Percentiles rank a stretch among this genome's conserved stretches.
phyloP scores from a whole-genome alignment of 306 rosid species.

The Malus asiatica region DNA sequence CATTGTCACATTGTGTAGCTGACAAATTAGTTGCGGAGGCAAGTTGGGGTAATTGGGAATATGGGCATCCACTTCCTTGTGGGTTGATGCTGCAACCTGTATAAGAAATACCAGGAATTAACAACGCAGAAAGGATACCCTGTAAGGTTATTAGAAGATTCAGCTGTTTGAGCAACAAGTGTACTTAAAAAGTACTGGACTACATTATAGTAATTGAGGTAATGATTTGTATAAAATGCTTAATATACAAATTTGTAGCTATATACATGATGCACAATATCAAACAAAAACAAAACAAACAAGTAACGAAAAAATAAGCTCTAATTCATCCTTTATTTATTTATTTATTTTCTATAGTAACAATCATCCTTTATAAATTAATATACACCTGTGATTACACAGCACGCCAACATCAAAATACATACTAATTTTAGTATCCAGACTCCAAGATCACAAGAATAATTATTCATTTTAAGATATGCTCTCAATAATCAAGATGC shows the following conservation, averaged over 20 bases:
- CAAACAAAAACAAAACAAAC: neutral
- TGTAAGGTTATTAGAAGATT: neutral
- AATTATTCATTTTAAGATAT: neutral
- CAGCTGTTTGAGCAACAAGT: neutral
- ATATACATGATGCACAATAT: neutral
- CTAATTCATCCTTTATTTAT: neutral
- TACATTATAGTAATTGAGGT: neutral
- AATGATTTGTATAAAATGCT: neutral
- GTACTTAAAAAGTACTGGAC: neutral
- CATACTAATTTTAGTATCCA: neutral
- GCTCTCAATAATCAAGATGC: neutral
- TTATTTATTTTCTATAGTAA: neutral
- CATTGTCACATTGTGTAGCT: conserved; percentile 74
- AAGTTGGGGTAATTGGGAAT: conserved; percentile 67
- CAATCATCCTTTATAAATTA: neutral
- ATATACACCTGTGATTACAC: neutral
- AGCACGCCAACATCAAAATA: neutral
- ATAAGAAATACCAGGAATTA: conserved; percentile 5
- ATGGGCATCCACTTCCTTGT: conserved; percentile 65
- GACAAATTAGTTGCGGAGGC: conserved; percentile 60
- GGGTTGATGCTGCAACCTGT: conserved; percentile 70
- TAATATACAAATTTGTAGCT: neutral
- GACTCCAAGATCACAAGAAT: neutral
- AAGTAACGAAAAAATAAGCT: neutral
- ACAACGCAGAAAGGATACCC: neutral